phyloP scores from a whole-genome alignment of 23 red algal species.

The Gracilaria domingensis region DNA sequence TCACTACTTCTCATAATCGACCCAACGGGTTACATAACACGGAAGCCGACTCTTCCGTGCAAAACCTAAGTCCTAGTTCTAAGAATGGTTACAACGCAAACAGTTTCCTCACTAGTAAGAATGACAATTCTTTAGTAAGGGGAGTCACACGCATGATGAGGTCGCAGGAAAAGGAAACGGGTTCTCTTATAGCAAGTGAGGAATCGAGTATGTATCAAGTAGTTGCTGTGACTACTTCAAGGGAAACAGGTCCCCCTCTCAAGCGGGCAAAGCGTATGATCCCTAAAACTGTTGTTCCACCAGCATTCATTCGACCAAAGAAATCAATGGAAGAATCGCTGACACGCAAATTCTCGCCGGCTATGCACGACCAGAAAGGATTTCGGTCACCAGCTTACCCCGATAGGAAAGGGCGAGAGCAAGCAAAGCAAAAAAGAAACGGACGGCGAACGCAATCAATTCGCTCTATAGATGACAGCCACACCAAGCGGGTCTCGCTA shows the following conservation, averaged over 20 bases:
- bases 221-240: constrained; percentile 47
- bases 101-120: neutral
- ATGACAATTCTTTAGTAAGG: neutral
- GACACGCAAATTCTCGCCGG: no score
- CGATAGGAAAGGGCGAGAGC: constrained; percentile 18
- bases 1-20: neutral
- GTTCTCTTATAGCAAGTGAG: neutral
- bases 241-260: constrained; percentile 59
- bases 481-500: neutral
- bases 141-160: neutral
- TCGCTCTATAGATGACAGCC: neutral
- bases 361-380: neutral
- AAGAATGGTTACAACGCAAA: neutral
- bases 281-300: constrained; percentile 15
- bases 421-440: neutral
- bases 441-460: constrained; percentile 7
- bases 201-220: constrained; percentile 15
- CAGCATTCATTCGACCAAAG: neutral
- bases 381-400: neutral
- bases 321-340: neutral
- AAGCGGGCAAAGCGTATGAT: constrained; percentile 62
- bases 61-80: neutral
- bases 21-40: neutral
- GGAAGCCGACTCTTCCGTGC: neutral
- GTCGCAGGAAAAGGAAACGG: neutral